phyloP scores from a whole-genome alignment of 306 rosid species.

The Astragalus glycyphyllos region DNA sequence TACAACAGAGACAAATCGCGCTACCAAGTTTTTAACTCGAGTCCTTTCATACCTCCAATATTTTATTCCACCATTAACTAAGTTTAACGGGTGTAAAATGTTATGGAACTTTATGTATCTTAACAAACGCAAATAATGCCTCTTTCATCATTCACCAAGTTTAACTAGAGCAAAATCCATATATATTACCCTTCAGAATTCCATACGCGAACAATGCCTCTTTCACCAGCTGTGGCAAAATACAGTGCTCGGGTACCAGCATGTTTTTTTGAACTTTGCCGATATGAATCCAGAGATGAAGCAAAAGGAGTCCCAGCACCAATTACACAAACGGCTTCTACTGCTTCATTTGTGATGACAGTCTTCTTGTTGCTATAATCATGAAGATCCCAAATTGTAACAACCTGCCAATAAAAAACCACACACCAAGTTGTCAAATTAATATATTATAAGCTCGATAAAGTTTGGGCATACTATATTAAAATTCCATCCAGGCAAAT shows the following conservation, averaged over 20 bases:
- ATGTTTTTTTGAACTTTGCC: constrained; percentile 49
- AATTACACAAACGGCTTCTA: constrained; percentile 83
- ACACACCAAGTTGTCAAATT: constrained; percentile 43
- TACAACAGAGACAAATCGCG: constrained; percentile 1
- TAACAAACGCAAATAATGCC: constrained; percentile 8
- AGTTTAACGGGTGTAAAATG: constrained; percentile 17
- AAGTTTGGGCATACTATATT: not conserved
- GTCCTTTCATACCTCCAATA: not conserved
- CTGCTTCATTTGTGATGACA: constrained; percentile 81
- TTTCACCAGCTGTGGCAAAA: constrained; percentile 87
- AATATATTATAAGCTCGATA: constrained; percentile 9
- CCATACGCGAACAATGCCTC: constrained; percentile 90
- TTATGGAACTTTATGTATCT: constrained; percentile 10
- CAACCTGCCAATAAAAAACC: constrained; percentile 66
- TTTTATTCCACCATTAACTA: constrained; percentile 9
- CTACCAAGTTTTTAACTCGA: not conserved
- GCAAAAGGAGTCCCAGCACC: constrained; percentile 60
- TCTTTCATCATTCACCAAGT: too few species aligned
- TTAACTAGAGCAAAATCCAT: not conserved
- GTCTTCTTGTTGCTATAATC: constrained; percentile 81
- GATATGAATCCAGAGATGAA: constrained; percentile 54
- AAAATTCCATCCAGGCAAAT: constrained; percentile 4
- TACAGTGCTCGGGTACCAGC: constrained; percentile 50
- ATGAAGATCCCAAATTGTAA: constrained; percentile 88
- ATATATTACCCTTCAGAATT: constrained; percentile 80